Conservation (phyloP, 257 asterid genomes). For the Solanum corneliomulleri region DNA sequence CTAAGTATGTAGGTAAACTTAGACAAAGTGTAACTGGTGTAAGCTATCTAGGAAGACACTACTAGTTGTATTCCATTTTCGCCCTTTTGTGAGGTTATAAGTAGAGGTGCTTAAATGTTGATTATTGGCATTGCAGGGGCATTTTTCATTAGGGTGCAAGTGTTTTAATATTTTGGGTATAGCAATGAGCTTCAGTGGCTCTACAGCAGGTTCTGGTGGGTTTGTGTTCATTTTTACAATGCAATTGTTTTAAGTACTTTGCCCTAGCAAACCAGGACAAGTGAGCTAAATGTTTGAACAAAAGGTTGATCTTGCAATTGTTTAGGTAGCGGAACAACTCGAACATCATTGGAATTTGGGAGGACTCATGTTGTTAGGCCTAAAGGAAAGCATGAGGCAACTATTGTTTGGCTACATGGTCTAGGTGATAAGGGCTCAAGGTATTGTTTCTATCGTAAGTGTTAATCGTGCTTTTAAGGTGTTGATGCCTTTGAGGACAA, state of each 20-base stretch:
- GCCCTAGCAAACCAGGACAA: neutral
- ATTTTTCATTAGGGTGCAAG: slow-evolving; percentile 3
- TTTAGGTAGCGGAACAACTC: slow-evolving; percentile 38
- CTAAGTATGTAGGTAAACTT: slow-evolving; percentile 9
- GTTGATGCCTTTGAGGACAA: neutral
- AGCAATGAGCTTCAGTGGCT: slow-evolving; percentile 43
- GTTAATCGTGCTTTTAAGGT: neutral
- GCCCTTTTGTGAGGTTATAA: slow-evolving; percentile 26
- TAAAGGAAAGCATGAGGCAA: slow-evolving; percentile 75
- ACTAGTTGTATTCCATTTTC: slow-evolving; percentile 14
- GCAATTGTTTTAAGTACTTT: neutral
- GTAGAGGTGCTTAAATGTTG: slow-evolving; percentile 15
- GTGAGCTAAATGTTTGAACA: neutral
- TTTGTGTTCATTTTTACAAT: neutral
- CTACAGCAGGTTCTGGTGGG: slow-evolving; percentile 28
- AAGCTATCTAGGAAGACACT: slow-evolving; percentile 9
- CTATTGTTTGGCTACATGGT: slow-evolving; percentile 84
- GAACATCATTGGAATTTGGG: slow-evolving; percentile 50
- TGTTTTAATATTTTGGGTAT: neutral
- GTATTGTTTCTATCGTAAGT: slow-evolving; percentile 18
- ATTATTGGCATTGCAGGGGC: slow-evolving; percentile 29
- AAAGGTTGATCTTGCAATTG: neutral
- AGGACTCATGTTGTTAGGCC: slow-evolving; percentile 85
- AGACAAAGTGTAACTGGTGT: slow-evolving; percentile 13
- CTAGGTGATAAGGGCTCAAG: slow-evolving; percentile 78